Percentiles rank a stretch among this genome's conserved stretches.
Conservation (phyloP, 805 yeast species). For the Candida stauntonica region DNA sequence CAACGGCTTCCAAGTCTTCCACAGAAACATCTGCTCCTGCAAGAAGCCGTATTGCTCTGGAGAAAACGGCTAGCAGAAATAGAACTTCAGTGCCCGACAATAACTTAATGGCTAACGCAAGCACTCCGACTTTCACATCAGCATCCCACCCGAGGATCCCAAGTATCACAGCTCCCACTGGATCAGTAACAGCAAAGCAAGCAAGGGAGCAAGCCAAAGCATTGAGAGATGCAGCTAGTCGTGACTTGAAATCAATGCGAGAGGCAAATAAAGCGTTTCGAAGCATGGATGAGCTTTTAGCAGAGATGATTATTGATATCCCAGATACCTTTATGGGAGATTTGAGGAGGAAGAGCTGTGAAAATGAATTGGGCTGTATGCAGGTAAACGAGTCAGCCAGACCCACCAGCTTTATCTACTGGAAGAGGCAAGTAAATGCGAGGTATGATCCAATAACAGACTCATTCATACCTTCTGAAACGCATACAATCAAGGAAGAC, state of each 20-base stretch:
- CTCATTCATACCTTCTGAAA: slow-evolving; percentile 49
- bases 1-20: too few species aligned
- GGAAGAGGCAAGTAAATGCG: slow-evolving; percentile 48
- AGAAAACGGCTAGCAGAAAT: too few species aligned
- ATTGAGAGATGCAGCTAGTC: slow-evolving; percentile 11
- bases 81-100: too few species aligned
- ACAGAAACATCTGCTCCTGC: too few species aligned
- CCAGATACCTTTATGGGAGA: slow-evolving; percentile 29
- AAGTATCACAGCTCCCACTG: too few species aligned
- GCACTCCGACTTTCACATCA: too few species aligned
- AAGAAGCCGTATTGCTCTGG: too few species aligned
- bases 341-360: slow-evolving; percentile 29
- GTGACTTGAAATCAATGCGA: slow-evolving; percentile 19
- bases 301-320: slow-evolving; percentile 45
- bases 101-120: too few species aligned
- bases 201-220: too few species aligned
- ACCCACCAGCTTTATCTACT: slow-evolving; percentile 31
- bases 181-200: too few species aligned
- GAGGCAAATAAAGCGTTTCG: slow-evolving; percentile 36
- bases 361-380: slow-evolving; percentile 22
- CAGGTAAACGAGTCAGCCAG: slow-evolving; percentile 22
- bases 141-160: too few species aligned
- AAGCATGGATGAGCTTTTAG: slow-evolving; percentile 45
- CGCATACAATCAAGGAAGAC: slow-evolving; percentile 39
- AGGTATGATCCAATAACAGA: slow-evolving; percentile 45